phyloP scores from a whole-genome alignment of 805 yeast genomes.

The Komagataella populi region DNA sequence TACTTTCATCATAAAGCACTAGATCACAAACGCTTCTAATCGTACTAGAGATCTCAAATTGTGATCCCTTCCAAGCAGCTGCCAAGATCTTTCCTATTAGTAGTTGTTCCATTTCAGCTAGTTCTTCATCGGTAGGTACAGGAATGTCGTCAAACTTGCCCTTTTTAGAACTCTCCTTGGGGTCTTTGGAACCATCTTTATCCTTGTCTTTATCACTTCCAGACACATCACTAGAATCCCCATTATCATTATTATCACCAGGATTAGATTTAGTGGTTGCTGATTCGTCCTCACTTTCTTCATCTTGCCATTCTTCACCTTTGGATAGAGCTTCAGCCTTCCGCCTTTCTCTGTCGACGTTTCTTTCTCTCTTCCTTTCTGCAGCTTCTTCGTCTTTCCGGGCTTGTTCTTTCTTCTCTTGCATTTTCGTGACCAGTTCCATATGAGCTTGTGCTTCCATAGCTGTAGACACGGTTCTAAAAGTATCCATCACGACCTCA shows the following conservation, averaged over 20 bases:
- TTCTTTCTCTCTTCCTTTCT: constrained; percentile 2
- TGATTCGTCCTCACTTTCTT: constrained; percentile 5
- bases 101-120: constrained; percentile 65
- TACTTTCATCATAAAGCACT: constrained; percentile 54
- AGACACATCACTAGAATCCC: neutral
- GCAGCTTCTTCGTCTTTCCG: constrained; percentile 10
- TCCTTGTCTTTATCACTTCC: neutral
- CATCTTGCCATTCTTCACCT: constrained; percentile 1
- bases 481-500: constrained; percentile 69
- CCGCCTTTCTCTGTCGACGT: neutral
- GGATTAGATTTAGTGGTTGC: constrained; percentile 17
- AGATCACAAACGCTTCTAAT: constrained; percentile 71
- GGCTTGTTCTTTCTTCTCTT: constrained; percentile 29
- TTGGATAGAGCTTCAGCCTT: neutral
- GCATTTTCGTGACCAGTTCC: constrained; percentile 63
- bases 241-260: constrained; percentile 15
- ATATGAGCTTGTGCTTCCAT: constrained; percentile 74
- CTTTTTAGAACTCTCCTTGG: constrained; percentile 11
- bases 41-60: constrained; percentile 73
- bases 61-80: constrained; percentile 92
- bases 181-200: neutral
- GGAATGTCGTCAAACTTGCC: constrained; percentile 13
- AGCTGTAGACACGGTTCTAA: constrained; percentile 70
- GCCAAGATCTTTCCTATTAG: constrained; percentile 84
- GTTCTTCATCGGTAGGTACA: constrained; percentile 37